Base-by-base conservation (phyloP, 768 basidiomycete species). In the Lentinula detonsa region DNA sequence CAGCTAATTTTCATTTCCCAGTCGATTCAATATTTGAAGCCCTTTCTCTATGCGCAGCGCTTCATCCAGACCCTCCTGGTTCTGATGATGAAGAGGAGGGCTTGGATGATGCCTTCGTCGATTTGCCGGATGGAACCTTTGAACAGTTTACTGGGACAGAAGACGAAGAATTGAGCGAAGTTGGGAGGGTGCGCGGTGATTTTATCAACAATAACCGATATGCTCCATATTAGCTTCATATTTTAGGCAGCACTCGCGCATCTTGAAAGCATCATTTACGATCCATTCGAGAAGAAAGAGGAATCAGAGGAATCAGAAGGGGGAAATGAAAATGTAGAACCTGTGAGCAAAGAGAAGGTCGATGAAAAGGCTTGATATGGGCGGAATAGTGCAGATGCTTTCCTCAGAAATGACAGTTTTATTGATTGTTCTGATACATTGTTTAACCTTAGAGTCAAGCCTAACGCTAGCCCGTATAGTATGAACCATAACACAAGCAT, bases 161-260 rank as follows among this genome's bases (percentile, higher is more conserved):
- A 59, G 81, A 75, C 21, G 78, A 92, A 67, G 90, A 94, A 73
- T 82, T 94, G 65, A 90, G 86, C 72, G 87, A 88, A 76, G 90
- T 88, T 65, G 93, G 93, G 78, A 86, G 90, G 88, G 91, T 93
- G 87, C 90, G 93, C 89, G 91, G 87, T 73, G 83, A 90, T 90
- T 90, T 90, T 73, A 68, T 81, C 75, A 86, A 86, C 78, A 74
- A 87, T 79, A 81, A 74, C 70, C 89, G 93, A 74, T 94, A 78
- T 75, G 78, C 84, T 61, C 93, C 93, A 67, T 95, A 95, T 85
- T 95, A 90, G 53, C 62, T 28, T 64, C 50, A 60, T 39, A 18
- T 60, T 63, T 65, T 76, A 93, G 91, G 92, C 88, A 52, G 89
- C 91, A 23, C 85, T 93, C 61, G 86, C 81, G 15, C 84, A 93